Evolutionary conservation across 495 filamentous ascomycete species (phyloP), one percentile per base, ranked within the genome.

Genomic region (Zalerion maritima): DNA sequence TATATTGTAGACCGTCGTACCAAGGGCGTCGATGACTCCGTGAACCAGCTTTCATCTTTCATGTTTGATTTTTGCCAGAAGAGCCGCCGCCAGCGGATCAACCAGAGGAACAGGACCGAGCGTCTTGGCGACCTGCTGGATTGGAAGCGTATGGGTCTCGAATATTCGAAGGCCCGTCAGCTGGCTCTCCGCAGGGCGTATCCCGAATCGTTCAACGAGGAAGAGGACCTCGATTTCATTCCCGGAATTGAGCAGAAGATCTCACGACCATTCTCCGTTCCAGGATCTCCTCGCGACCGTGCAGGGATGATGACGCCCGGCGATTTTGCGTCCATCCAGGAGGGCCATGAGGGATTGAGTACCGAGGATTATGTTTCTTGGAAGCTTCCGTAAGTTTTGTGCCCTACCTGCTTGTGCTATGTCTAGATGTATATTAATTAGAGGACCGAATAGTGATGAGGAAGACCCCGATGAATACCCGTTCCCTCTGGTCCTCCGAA

Each of bases 81-180:
- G 69, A 92, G 81, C 53, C 75, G 84, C 34, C 73, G 89, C 20
- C 89, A 97, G 51, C 78, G 89, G 13, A 97, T 97, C 62, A 97
- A 97, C 60, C 91, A 94, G 59, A 73, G 89, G 11, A 97, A 97
- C 58, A 73, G 89, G n/a, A 96, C 91, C 0, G 89, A 97, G 58
- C 72, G 89, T 14, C 58, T 97, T 28, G 91, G 84, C 42, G 89
- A 97, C 49, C 64, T 97, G 18, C 62, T 97, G 26, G 89, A 97
- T 54, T 97, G 89, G 89, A 97, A 97, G 65, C 67, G 89, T 22
- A 97, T 97, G 89, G 89, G 89, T 7, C 72, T 94, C 79, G 89
- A 97, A 53, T 97, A 97, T 41, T 81, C 94, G 55, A 97, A 97
- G 58, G 89, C 89, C 19, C 72, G 89, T 20, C 91, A 96, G 54